Conservation (phyloP, 768 basidiomycete genomes). For the Inosperma sp. region DNA sequence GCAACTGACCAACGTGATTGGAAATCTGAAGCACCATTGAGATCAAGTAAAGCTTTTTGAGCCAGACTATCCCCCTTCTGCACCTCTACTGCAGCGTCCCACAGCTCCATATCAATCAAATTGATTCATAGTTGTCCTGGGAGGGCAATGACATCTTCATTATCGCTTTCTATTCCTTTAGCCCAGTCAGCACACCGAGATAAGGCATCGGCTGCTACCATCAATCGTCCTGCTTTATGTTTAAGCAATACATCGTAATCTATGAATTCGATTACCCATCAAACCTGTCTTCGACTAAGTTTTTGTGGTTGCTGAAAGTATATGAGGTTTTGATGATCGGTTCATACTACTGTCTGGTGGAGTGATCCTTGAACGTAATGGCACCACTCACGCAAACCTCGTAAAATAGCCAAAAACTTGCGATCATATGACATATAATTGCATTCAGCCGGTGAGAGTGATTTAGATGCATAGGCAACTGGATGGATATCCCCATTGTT, state of each 20-base stretch:
- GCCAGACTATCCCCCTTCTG: neutral
- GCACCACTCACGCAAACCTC: slow-evolving; percentile 25
- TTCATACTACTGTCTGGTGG: slow-evolving; percentile 6
- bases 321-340: slow-evolving; percentile 22
- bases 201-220: neutral
- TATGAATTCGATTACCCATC: neutral
- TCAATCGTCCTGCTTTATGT: too few species aligned
- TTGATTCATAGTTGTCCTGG: neutral
- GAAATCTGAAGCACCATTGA: neutral
- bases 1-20: neutral
- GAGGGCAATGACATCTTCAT: neutral
- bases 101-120: neutral
- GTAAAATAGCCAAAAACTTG: slow-evolving; percentile 38
- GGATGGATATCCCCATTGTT: neutral
- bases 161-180: neutral
- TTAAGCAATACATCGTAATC: neutral
- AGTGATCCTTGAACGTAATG: slow-evolving; percentile 20
- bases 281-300: neutral
- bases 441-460: slow-evolving; percentile 18
- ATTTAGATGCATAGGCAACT: neutral
- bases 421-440: slow-evolving; percentile 34
- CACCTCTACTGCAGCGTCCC: neutral
- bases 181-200: neutral
- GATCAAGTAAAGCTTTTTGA: neutral
- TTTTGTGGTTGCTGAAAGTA: slow-evolving; percentile 7